phyloP scores from a whole-genome alignment of 2,329 filamentous ascomycete species.

The Colletotrichum nymphaeae region DNA sequence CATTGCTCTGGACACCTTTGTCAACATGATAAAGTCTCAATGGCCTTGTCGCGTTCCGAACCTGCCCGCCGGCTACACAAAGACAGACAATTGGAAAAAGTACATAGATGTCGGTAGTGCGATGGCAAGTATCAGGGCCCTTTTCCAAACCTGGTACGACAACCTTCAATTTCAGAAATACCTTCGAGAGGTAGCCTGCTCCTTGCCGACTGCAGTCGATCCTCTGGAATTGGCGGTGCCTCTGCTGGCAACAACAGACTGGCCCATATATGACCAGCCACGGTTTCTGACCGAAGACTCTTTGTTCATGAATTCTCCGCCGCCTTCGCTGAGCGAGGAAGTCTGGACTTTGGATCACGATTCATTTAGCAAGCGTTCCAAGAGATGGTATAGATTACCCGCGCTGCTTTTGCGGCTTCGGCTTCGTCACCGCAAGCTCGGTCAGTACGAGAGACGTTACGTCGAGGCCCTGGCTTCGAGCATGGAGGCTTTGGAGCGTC shows the following conservation, averaged over 20 bases:
- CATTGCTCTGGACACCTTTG: not conserved
- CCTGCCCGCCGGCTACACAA: not conserved
- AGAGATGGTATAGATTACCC: not conserved
- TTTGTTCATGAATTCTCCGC: not conserved
- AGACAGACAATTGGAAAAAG: not conserved
- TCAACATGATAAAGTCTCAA: not conserved
- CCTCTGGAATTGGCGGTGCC: not conserved
- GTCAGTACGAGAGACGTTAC: not conserved
- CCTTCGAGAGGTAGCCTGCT: constrained; percentile 19
- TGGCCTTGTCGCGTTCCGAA: not conserved
- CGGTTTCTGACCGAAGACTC: not conserved
- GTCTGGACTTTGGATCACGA: not conserved
- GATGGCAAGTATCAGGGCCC: not conserved
- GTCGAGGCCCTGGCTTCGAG: not conserved
- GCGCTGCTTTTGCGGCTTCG: not conserved
- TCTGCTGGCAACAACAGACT: not conserved
- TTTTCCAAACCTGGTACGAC: constrained; percentile 38
- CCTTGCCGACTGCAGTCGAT: not conserved
- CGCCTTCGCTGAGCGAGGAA: not conserved
- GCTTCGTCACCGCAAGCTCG: not conserved
- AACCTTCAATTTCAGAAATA: constrained; percentile 43
- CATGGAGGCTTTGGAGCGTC: not conserved
- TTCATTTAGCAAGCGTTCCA: not conserved
- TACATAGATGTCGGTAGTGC: not conserved
- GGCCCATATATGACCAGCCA: not conserved